Evolutionary conservation across 1,139 yeast genomes (phyloP).

Genomic region (Lodderomyces oxycetoniae): DNA sequence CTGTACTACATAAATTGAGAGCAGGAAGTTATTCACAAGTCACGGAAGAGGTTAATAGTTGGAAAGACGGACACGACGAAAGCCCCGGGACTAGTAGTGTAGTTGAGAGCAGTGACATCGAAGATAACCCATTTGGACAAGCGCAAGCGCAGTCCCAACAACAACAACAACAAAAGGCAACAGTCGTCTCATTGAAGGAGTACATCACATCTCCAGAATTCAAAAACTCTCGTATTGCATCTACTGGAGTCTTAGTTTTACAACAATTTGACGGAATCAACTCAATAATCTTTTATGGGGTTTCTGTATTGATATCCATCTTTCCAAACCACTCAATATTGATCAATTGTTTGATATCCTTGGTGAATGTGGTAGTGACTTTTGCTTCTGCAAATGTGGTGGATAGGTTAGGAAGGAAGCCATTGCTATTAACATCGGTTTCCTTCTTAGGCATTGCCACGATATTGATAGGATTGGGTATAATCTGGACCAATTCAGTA

Average conservation of each 20-base stretch:
- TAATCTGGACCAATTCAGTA: conserved; percentile 43
- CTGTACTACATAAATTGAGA: conserved; percentile 33
- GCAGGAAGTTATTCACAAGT: conserved; percentile 39
- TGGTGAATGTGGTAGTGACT: conserved; percentile 70
- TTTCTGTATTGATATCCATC: conserved; percentile 63
- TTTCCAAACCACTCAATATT: conserved; percentile 67
- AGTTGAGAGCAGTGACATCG: not conserved
- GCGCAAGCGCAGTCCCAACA: not conserved
- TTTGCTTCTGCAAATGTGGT: conserved; percentile 66
- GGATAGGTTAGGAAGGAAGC: conserved; percentile 72
- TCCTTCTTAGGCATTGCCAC: conserved; percentile 67
- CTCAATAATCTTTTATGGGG: conserved; percentile 89
- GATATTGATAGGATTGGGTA: conserved; percentile 61
- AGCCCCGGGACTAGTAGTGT: not conserved
- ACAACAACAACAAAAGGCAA: conserved; percentile 8
- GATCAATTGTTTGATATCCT: conserved; percentile 70
- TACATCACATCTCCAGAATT: conserved; percentile 53
- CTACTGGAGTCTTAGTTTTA: conserved; percentile 72
- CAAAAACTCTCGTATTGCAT: conserved; percentile 56
- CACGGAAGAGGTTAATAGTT: conserved; percentile 35
- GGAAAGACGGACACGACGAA: conserved; percentile 19
- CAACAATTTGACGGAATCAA: conserved; percentile 94
- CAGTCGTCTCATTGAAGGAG: conserved; percentile 24
- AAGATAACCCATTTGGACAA: not conserved
- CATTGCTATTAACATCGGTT: conserved; percentile 61